phyloP scores from a whole-genome alignment of 768 basidiomycete species.

The Hygrophorus pudorinus region DNA sequence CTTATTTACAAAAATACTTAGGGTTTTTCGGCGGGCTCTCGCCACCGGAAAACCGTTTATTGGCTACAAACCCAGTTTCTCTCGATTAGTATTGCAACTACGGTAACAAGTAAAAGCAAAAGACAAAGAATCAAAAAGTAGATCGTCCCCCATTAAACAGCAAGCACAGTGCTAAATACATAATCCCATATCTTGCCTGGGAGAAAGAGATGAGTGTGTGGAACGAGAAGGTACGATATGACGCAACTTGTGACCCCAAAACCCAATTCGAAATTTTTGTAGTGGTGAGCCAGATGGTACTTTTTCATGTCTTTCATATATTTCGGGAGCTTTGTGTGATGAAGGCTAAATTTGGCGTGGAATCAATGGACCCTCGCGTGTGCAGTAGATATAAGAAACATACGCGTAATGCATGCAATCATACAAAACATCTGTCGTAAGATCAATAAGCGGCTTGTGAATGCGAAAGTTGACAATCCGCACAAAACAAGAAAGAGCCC shows the following conservation, averaged over 20 bases:
- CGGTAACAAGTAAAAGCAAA: not conserved
- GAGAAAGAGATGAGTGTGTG: not conserved
- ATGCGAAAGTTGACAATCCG: slow-evolving; percentile 16
- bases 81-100: not conserved
- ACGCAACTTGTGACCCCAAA: slow-evolving; percentile 80
- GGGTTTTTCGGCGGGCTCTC: too few relatives aligned
- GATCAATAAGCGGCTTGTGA: slow-evolving; percentile 6
- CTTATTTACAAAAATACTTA: too few relatives aligned
- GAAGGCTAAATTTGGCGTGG: slow-evolving; percentile 38
- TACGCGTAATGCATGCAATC: slow-evolving; percentile 91
- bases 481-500: slow-evolving; percentile 73
- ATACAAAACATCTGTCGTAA: slow-evolving; percentile 60
- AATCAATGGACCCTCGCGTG: not conserved
- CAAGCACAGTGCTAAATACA: slow-evolving; percentile 77
- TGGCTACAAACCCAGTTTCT: too few relatives aligned
- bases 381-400: slow-evolving; percentile 15
- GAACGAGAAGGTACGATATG: not conserved
- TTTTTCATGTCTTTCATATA: slow-evolving; percentile 93
- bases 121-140: not conserved
- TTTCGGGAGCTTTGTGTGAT: slow-evolving; percentile 77
- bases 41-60: too few relatives aligned
- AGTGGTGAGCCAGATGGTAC: slow-evolving; percentile 96
- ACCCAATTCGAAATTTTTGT: slow-evolving; percentile 96
- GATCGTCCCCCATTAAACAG: slow-evolving; percentile 30
- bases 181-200: slow-evolving; percentile 90